Percentiles rank a stretch among this genome's conserved stretches.
Evolutionary conservation across 2,329 filamentous ascomycete species (phyloP).

Genomic region (Diplodia mutila): DNA sequence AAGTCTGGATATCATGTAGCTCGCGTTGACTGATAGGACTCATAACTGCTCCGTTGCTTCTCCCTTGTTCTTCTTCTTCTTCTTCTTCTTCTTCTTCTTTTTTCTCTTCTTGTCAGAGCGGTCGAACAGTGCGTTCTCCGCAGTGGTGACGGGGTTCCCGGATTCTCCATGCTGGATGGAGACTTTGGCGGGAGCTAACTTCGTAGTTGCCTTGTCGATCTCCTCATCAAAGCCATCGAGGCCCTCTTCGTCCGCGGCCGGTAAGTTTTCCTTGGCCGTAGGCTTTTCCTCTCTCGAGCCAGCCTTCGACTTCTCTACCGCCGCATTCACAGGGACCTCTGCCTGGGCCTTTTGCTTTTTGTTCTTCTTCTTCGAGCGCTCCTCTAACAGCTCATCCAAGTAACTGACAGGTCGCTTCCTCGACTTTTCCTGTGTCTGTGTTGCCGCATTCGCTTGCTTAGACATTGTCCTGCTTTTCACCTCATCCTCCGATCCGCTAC

Average conservation of each 20-base stretch:
- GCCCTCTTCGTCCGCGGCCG: neutral
- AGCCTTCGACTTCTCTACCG: neutral
- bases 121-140: neutral
- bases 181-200: neutral
- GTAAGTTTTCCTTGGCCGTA: neutral
- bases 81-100: conserved; percentile 16
- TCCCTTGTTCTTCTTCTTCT: conserved; percentile 21
- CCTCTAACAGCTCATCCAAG: conserved; percentile 57
- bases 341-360: conserved; percentile 28
- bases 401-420: conserved; percentile 46
- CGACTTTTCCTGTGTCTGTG: neutral
- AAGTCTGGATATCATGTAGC: conserved; percentile 5
- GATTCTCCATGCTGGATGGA: neutral
- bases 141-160: neutral
- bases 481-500: conserved; percentile 28
- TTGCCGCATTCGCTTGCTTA: neutral
- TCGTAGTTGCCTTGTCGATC: neutral
- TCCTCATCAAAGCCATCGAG: neutral
- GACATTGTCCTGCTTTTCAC: conserved; percentile 21
- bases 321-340: neutral
- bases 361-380: conserved; percentile 56
- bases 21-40: neutral
- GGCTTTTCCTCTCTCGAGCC: neutral
- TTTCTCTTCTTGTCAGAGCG: neutral
- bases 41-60: conserved; percentile 2